Conservation (phyloP, 805 yeast species). For the Wickerhamiella qilinensis region DNA sequence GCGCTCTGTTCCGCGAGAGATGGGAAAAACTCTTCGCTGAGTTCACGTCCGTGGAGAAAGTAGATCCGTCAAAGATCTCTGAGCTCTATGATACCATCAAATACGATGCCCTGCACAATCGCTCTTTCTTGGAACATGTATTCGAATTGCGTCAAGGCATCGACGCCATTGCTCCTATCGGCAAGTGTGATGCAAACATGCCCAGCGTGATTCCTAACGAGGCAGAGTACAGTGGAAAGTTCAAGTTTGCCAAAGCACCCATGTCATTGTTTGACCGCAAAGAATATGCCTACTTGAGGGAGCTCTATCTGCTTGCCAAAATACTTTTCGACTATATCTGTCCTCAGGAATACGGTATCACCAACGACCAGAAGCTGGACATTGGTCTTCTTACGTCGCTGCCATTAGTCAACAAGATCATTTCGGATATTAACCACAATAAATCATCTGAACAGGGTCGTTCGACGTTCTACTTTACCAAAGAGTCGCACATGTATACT, state of each 20-base stretch:
- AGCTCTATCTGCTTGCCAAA: slow-evolving; percentile 75
- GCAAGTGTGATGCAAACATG: slow-evolving; percentile 28
- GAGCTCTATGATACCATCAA: slow-evolving; percentile 98
- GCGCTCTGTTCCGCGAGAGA: slow-evolving; percentile 75
- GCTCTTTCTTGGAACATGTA: slow-evolving; percentile 71
- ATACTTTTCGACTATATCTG: slow-evolving; percentile 93
- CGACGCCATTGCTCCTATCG: slow-evolving; percentile 20
- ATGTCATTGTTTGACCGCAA: slow-evolving; percentile 56
- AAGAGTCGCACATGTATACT: slow-evolving; percentile 94
- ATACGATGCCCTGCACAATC: slow-evolving; percentile 90
- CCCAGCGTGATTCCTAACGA: slow-evolving; percentile 17
- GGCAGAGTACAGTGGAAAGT: slow-evolving; percentile 18
- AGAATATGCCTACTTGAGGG: slow-evolving; percentile 65
- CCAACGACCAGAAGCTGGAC: slow-evolving; percentile 86
- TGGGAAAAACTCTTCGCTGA: slow-evolving; percentile 96
- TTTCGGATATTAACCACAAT: slow-evolving; percentile 66
- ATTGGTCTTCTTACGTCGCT: slow-evolving; percentile 88
- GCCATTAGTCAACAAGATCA: slow-evolving; percentile 79
- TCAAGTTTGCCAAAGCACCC: slow-evolving; percentile 19
- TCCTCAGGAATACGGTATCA: slow-evolving; percentile 97
- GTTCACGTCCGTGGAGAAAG: slow-evolving; percentile 82
- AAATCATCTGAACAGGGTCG: slow-evolving; percentile 69
- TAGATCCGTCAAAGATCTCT: slow-evolving; percentile 91
- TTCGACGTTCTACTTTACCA: slow-evolving; percentile 83
- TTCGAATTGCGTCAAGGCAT: slow-evolving; percentile 31